Conservation (phyloP, 257 asterid genomes). For the Thymus mandschuricus region DNA sequence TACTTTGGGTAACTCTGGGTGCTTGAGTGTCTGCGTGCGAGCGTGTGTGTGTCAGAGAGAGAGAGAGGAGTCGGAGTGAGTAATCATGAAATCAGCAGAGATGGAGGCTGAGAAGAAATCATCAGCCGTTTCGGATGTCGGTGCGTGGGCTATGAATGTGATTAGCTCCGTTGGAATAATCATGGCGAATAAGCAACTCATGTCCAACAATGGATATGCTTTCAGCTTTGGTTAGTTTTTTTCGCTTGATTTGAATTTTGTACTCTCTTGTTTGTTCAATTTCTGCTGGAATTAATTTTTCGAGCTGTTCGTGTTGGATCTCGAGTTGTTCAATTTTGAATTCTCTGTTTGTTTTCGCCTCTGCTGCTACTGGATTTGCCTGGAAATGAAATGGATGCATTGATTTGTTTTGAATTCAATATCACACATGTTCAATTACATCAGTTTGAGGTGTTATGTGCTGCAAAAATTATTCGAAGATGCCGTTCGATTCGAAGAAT, state of each 20-base stretch:
- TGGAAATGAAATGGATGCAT: not conserved
- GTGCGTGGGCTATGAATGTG: constrained; percentile 99
- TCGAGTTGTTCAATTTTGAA: not conserved
- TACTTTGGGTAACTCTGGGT: not conserved
- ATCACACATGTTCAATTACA: not conserved
- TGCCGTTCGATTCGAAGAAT: too few species aligned
- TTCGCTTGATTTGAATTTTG: not conserved
- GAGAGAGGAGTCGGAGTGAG: not conserved
- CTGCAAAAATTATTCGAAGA: too few species aligned
- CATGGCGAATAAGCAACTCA: constrained; percentile 95
- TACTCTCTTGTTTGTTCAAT: not conserved
- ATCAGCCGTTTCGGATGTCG: constrained; percentile 72
- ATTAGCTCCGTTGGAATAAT: constrained; percentile 94
- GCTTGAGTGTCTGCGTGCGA: too few species aligned
- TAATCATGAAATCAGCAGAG: not conserved
- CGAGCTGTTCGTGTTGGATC: not conserved
- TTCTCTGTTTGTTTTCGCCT: not conserved
- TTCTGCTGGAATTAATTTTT: not conserved
- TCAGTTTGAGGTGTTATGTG: not conserved
- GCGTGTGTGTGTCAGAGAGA: not conserved
- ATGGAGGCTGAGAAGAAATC: constrained; percentile 86
- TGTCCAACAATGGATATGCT: constrained; percentile 78
- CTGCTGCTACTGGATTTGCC: not conserved
- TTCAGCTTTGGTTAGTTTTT: constrained; percentile 73
- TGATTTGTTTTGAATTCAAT: not conserved